Evolutionary conservation across 108 stramenopile genomes (phyloP), one percentile per base, ranked within the genome.

Genomic region (Nitzschia sp.): DNA sequence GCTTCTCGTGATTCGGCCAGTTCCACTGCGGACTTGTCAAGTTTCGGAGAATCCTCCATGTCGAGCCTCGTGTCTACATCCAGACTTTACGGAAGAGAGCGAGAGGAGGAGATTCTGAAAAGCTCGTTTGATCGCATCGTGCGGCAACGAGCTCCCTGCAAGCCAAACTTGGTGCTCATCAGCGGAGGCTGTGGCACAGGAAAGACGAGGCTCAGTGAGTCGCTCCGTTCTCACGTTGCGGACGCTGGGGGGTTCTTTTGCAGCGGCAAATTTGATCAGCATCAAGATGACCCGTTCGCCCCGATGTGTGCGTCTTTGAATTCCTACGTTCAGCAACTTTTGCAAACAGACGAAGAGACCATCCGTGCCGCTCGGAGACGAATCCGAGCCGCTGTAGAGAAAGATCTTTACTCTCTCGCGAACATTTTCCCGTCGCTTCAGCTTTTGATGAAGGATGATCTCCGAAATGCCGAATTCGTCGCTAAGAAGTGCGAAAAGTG

Each of bases 201-300:
- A 29, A 78, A 78, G 51, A 66, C 72, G 4, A 3, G 64, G 18
- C 30, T 78, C 1, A 67, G 32, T 15, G 57, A 66, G 23, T 45
- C 31, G 11, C 55, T 71, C n/a, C 48, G 42, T 2, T 6, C 49
- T 15, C 25, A 28, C 21, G 56, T 59, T 15, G 33, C 31, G 31
- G 46, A 35, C 9, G 42, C 24, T 32, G 64, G 58, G 2, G 78
- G 78, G 3, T 70, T 51, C 55, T 76, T 80, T 62, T 36, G 54
- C 27, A 54, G 24, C n/a, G 66, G 79, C 23, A 74, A 76, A 54
- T 74, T 80, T 54, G 72, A 80, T 68, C 59, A 56, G 27, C 55
- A 71, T 31, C 49, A 63, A 26, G 27, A 26, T 19, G 33, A 63
- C 31, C 61, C 47, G 1, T 54, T 63, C 27, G 51, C 51, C n/a